Percentiles rank a stretch among this genome's conserved stretches.
Conservation (phyloP, 2,329 filamentous ascomycete genomes). For the Ceratocystis albifundus region DNA sequence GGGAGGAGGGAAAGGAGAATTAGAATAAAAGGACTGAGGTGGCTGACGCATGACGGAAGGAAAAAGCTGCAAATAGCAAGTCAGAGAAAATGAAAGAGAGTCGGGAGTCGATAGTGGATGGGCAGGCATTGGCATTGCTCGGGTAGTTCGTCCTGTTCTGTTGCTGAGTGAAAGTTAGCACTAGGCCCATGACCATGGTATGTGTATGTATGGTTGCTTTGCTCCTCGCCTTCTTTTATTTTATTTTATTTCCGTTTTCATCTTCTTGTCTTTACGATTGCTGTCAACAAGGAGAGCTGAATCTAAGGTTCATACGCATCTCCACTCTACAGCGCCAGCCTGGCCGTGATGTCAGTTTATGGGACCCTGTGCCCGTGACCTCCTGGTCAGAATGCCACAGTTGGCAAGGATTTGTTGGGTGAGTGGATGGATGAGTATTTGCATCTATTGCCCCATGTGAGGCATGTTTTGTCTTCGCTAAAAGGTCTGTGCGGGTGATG, state of each 20-base stretch:
- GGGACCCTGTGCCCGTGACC: background rate
- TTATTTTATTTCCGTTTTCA: too few relatives aligned
- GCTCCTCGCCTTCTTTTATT: too few relatives aligned
- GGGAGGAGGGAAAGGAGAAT: background rate
- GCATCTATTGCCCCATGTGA: background rate
- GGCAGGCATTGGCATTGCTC: too few relatives aligned
- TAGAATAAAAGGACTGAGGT: background rate
- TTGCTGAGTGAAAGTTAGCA: too few relatives aligned
- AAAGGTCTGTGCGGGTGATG: constrained; percentile 1
- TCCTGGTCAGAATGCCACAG: background rate
- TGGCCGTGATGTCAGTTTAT: background rate
- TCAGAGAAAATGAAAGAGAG: background rate
- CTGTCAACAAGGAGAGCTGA: too few relatives aligned
- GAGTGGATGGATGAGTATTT: background rate
- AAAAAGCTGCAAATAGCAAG: background rate
- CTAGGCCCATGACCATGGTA: too few relatives aligned
- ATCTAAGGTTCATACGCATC: too few relatives aligned
- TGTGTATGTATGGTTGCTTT: too few relatives aligned
- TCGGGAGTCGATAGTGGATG: background rate
- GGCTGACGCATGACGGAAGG: background rate
- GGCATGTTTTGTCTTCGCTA: constrained; percentile 7
- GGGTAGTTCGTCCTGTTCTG: too few relatives aligned
- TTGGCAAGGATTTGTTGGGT: background rate
- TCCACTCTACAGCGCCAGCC: background rate
- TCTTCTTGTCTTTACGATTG: too few relatives aligned